Conservation (phyloP, 129 eudicot genomes). For the Centella asiatica region DNA sequence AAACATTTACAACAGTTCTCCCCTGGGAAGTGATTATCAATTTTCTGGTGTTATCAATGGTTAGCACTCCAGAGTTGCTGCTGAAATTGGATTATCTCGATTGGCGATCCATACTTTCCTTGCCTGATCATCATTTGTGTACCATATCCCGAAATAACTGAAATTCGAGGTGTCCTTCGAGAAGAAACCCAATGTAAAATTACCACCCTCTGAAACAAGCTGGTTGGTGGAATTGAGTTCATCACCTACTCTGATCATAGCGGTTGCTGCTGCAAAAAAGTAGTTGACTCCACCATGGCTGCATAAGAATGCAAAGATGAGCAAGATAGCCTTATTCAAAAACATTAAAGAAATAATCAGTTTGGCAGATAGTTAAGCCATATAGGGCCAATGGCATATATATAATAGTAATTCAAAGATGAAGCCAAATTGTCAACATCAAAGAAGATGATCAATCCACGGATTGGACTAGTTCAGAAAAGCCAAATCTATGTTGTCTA, state of each 20-base stretch:
- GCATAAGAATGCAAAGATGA: background rate
- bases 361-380: no score
- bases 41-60: background rate
- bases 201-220: conserved; percentile 16
- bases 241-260: conserved; percentile 8
- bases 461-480: background rate
- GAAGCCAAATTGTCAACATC: background rate
- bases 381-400: background rate
- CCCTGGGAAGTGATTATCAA: no score
- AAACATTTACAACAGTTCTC: conserved; percentile 2
- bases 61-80: no score
- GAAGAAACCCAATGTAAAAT: conserved; percentile 22
- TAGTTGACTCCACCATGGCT: background rate
- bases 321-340: background rate
- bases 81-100: conserved; percentile 9
- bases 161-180: background rate
- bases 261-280: background rate
- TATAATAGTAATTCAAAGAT: background rate
- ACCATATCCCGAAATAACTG: conserved; percentile 21
- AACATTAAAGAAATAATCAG: background rate
- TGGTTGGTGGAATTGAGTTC: background rate
- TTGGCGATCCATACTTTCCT: conserved; percentile 19
- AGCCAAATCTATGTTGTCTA: no score
- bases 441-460: background rate
- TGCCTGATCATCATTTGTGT: conserved; percentile 1